Percentiles rank a stretch among this genome's conserved stretches.
These are phyloP conservation scores for Diplotaxis tenuifolia DNA, from an alignment of 345 rosid genomes.

Conservation along the genomic window DNA sequence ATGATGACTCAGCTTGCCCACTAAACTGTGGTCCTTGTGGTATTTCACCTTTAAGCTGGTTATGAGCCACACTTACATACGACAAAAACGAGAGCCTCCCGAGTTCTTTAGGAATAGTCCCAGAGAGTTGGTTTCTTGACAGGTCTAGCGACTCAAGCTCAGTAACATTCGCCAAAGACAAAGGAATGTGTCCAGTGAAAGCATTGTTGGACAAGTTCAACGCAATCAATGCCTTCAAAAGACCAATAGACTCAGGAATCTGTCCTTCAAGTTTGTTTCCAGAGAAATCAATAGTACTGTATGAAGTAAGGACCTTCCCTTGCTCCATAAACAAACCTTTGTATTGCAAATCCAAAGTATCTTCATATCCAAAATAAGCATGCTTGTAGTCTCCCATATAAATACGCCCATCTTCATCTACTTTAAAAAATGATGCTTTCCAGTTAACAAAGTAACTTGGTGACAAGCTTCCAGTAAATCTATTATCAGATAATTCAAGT, in stretches of 20 bases:
- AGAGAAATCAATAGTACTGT: conserved; percentile 21
- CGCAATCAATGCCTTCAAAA: conserved; percentile 27
- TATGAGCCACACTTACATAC: no score
- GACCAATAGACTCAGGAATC: conserved; percentile 19
- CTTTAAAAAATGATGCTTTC: not conserved
- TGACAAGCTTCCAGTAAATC: not conserved
- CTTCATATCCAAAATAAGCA: not conserved
- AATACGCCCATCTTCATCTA: not conserved
- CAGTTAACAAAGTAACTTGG: not conserved
- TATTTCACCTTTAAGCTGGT: no score
- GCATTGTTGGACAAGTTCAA: conserved; percentile 26
- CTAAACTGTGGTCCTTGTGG: no score
- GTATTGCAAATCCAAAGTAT: conserved; percentile 18
- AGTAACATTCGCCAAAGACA: conserved; percentile 13
- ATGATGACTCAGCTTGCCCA: no score
- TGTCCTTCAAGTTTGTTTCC: no score
- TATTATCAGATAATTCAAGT: conserved; percentile 7
- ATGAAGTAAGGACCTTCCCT: conserved; percentile 14
- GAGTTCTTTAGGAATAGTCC: conserved; percentile 1
- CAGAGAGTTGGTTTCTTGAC: conserved; percentile 17
- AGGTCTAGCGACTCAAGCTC: conserved; percentile 20
- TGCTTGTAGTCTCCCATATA: conserved; percentile 29
- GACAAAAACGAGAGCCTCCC: no score
- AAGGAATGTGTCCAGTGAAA: conserved; percentile 16
- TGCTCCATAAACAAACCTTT: conserved; percentile 29